These are phyloP conservation scores for Thecamonas trahens DNA, from an alignment of 78 protist species.

Conservation along the genomic window DNA sequence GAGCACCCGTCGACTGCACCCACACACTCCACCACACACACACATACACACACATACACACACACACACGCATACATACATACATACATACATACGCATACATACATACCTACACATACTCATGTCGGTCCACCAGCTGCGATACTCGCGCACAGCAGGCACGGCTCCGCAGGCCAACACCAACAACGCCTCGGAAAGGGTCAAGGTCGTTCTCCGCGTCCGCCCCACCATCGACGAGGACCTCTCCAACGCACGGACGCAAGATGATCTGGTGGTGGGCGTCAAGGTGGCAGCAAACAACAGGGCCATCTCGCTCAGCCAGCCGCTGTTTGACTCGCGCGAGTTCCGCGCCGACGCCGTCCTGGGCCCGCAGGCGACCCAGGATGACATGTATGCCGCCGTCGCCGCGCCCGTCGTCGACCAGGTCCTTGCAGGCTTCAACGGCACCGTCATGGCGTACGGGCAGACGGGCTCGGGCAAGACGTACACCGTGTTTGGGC, in stretches of 20 bases:
- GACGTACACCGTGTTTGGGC: conserved; percentile 15
- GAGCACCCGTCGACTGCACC: neutral
- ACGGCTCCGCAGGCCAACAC: too few relatives aligned
- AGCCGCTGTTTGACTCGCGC: too few relatives aligned
- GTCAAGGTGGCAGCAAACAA: too few relatives aligned
- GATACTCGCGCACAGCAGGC: too few relatives aligned
- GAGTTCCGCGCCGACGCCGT: neutral
- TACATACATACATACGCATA: neutral
- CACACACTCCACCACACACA: neutral
- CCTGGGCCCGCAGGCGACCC: neutral
- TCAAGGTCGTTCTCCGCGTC: too few relatives aligned
- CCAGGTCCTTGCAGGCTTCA: conserved; percentile 29
- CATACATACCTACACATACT: neutral
- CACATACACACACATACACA: conserved; percentile 3
- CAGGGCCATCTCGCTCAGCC: too few relatives aligned
- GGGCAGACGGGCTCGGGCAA: conserved; percentile 72
- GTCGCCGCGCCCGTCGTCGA: neutral
- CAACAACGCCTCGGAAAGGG: too few relatives aligned
- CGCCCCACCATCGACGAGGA: too few relatives aligned
- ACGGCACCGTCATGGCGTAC: conserved; percentile 52
- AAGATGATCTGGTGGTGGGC: too few relatives aligned
- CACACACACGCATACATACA: neutral
- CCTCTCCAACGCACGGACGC: too few relatives aligned
- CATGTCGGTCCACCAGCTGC: too few relatives aligned
- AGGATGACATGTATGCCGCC: neutral